These are phyloP conservation scores for Dactylellina sp. DNA, from an alignment of 2,329 filamentous ascomycete species.

Conservation along the genomic window DNA sequence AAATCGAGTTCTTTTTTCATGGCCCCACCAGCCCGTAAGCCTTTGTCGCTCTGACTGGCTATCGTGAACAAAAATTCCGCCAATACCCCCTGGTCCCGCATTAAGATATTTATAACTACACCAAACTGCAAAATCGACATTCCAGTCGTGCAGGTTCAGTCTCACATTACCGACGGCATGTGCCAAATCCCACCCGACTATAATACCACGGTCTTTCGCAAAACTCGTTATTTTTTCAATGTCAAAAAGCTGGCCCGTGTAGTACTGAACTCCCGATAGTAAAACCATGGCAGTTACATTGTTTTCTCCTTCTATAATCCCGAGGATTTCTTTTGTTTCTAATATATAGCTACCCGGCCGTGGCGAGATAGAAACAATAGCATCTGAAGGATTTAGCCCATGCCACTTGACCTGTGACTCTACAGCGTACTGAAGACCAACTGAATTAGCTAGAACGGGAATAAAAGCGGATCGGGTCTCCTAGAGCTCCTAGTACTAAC, in stretches of 20 bases:
- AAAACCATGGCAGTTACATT: conserved; percentile 79
- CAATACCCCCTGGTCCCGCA: conserved; percentile 83
- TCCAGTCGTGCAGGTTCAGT: conserved; percentile 83
- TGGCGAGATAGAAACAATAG: conserved; percentile 80
- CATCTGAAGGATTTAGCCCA: conserved; percentile 73
- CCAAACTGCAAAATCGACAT: conserved; percentile 89
- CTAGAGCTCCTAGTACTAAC: conserved; percentile 64
- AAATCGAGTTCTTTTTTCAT: conserved; percentile 80
- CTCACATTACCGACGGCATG: conserved; percentile 88
- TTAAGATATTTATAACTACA: conserved; percentile 97
- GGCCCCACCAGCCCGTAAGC: conserved; percentile 88
- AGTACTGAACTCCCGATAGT: conserved; percentile 90
- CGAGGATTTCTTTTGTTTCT: conserved; percentile 77
- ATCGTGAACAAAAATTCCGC: conserved; percentile 83
- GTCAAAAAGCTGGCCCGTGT: conserved; percentile 89
- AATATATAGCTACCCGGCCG: conserved; percentile 71
- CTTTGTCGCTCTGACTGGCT: conserved; percentile 73
- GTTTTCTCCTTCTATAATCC: conserved; percentile 79
- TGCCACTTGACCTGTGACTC: conserved; percentile 83
- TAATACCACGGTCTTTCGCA: conserved; percentile 77
- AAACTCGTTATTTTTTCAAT: conserved; percentile 81
- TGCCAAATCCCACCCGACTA: conserved; percentile 88
- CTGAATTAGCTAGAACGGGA: not conserved
- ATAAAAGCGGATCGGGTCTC: too few species aligned
- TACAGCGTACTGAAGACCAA: conserved; percentile 75